Evolutionary conservation across 2,329 filamentous ascomycete genomes (phyloP).

Genomic region (Aspergillus melleus): DNA sequence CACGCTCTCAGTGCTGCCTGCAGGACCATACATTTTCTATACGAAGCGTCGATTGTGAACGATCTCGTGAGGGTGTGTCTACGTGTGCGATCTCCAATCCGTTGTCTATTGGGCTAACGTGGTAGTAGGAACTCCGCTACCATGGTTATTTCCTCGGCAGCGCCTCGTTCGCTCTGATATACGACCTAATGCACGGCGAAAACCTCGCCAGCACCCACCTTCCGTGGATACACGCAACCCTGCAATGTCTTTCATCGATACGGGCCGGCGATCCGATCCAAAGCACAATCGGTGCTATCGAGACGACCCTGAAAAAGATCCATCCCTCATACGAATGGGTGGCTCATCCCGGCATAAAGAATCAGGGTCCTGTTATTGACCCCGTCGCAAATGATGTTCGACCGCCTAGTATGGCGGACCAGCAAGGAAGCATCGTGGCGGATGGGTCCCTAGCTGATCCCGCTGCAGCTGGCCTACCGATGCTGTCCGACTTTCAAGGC

Average conservation of each 20-base stretch:
- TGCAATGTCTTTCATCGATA: conserved; percentile 42
- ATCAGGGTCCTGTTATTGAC: neutral
- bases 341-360: neutral
- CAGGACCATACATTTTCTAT: conserved; percentile 43
- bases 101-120: neutral
- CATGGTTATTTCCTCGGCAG: conserved; percentile 48
- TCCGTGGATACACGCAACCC: conserved; percentile 43
- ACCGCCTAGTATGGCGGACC: neutral
- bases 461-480: neutral
- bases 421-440: neutral
- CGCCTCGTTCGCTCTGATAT: conserved; percentile 43
- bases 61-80: conserved; percentile 39
- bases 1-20: conserved; percentile 44
- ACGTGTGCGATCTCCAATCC: neutral
- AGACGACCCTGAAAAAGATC: conserved; percentile 34
- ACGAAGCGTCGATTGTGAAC: conserved; percentile 42
- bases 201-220: conserved; percentile 39
- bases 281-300: conserved; percentile 32
- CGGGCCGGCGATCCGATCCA: conserved; percentile 27
- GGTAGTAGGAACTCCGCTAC: conserved; percentile 43
- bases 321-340: conserved; percentile 32
- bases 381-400: neutral
- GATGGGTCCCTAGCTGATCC: neutral
- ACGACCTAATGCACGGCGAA: conserved; percentile 45
- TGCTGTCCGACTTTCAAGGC: conserved; percentile 24